Evolutionary conservation across 1,139 yeast species (phyloP).

Genomic region (Taphrina wiesneri): DNA sequence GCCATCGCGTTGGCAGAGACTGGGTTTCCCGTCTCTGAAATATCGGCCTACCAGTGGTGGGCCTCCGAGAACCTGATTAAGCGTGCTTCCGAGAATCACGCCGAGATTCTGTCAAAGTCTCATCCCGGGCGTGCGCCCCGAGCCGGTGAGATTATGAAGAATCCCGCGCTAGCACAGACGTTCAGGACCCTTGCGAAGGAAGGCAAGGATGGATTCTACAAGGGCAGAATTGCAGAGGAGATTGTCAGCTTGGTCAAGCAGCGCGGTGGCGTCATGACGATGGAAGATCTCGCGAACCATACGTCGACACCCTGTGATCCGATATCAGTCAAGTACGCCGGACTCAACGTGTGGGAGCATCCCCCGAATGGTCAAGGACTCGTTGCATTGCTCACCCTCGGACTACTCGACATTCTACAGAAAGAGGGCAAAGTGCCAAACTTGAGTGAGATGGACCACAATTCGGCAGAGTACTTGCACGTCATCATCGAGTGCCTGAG

Average conservation of each 20-base stretch:
- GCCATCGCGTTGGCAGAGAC: constrained; percentile 69
- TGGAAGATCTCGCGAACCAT: constrained; percentile 60
- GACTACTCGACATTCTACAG: constrained; percentile 61
- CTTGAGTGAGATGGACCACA: constrained; percentile 56
- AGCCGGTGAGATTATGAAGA: constrained; percentile 62
- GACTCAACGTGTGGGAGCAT: constrained; percentile 61
- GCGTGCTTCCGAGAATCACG: constrained; percentile 44
- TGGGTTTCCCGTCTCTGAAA: constrained; percentile 66
- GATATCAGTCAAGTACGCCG: constrained; percentile 53
- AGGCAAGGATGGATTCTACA: constrained; percentile 69
- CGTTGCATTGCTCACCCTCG: constrained; percentile 68
- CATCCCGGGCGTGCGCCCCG: constrained; percentile 52
- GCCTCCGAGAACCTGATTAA: constrained; percentile 49
- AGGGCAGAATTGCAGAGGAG: constrained; percentile 66
- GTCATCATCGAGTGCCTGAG: constrained; percentile 68
- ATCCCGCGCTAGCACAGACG: constrained; percentile 58
- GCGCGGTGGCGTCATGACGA: constrained; percentile 59
- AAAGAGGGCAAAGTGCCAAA: constrained; percentile 51
- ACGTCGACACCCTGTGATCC: constrained; percentile 65
- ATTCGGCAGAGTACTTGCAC: constrained; percentile 71
- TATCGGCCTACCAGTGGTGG: constrained; percentile 60
- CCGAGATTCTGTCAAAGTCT: constrained; percentile 49
- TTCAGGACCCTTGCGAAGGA: constrained; percentile 55
- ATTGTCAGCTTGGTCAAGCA: constrained; percentile 58
- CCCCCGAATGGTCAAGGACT: constrained; percentile 84